Evolutionary conservation across 495 filamentous ascomycete genomes (phyloP).

Genomic region (Aspergillus carlsbadensis): DNA sequence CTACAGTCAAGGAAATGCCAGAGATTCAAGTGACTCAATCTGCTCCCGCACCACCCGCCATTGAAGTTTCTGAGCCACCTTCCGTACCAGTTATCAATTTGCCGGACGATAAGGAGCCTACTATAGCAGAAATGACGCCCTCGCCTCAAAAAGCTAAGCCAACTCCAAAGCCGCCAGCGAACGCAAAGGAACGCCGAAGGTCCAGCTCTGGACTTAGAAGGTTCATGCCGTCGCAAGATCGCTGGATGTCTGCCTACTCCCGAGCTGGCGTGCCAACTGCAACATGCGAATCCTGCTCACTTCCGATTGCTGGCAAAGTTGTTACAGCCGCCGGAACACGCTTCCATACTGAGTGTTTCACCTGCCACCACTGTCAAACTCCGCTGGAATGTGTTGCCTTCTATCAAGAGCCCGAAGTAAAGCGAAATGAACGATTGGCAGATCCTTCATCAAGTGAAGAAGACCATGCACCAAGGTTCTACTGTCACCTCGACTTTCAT

Average conservation of each 20-base stretch:
- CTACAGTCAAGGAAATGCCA: constrained; percentile 18
- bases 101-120: constrained; percentile 47
- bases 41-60: constrained; percentile 45
- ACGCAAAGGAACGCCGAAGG: constrained; percentile 19
- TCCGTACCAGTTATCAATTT: constrained; percentile 64
- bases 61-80: constrained; percentile 54
- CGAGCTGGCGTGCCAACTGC: constrained; percentile 66
- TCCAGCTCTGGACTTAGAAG: constrained; percentile 22
- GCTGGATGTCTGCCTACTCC: constrained; percentile 41
- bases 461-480: constrained; percentile 70
- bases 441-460: constrained; percentile 56
- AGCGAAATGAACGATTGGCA: constrained; percentile 66
- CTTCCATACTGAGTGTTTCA: constrained; percentile 93
- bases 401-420: constrained; percentile 79
- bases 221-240: constrained; percentile 27
- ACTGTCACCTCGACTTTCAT: constrained; percentile 97
- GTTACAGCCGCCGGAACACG: constrained; percentile 77
- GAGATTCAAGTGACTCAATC: constrained; percentile 30
- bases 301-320: constrained; percentile 85
- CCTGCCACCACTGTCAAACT: constrained; percentile 84
- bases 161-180: constrained; percentile 16
- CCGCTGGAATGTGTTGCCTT: constrained; percentile 93
- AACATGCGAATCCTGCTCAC: constrained; percentile 77
- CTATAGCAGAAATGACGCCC: constrained; percentile 36
- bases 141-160: neutral